A percentile compares a stretch with the other conserved stretches of the same genome.
These are phyloP conservation scores for Erigeron canadensis DNA, from an alignment of 129 eudicot species.

Conservation along the genomic window DNA sequence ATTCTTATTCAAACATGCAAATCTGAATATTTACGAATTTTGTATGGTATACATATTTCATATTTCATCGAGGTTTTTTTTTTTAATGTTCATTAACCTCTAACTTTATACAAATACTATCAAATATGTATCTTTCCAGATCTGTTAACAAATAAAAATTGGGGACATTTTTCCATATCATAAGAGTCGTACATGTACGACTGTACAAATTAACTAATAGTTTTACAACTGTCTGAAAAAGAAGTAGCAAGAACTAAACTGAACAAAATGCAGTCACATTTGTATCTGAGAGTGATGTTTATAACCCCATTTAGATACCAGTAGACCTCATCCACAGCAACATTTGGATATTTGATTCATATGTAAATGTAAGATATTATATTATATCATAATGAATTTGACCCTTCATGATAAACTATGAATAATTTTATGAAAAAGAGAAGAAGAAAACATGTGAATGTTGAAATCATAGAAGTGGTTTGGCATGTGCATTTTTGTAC, in stretches of 20 bases:
- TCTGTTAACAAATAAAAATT: too few relatives aligned
- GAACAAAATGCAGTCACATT: background rate
- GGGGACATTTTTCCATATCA: background rate
- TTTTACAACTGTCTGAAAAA: background rate
- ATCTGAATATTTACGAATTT: too few relatives aligned
- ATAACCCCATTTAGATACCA: background rate
- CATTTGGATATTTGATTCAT: too few relatives aligned
- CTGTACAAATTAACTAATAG: background rate
- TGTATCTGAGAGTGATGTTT: background rate
- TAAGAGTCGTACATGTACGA: background rate
- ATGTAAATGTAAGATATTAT: too few relatives aligned
- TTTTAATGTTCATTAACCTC: too few relatives aligned
- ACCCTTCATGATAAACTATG: background rate
- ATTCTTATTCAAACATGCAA: too few relatives aligned
- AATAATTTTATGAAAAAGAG: conserved; percentile 10
- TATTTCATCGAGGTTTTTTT: too few relatives aligned
- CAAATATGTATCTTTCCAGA: too few relatives aligned
- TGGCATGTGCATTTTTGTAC: conserved; percentile 40
- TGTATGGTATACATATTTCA: too few relatives aligned
- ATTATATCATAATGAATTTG: too few relatives aligned
- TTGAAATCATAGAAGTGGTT: conserved; percentile 24
- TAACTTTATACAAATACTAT: too few relatives aligned
- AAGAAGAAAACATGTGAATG: conserved; percentile 34
- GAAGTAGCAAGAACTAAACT: background rate
- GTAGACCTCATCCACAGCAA: background rate